phyloP scores from a whole-genome alignment of 2,329 filamentous ascomycete species.

The Clonostachys solani region DNA sequence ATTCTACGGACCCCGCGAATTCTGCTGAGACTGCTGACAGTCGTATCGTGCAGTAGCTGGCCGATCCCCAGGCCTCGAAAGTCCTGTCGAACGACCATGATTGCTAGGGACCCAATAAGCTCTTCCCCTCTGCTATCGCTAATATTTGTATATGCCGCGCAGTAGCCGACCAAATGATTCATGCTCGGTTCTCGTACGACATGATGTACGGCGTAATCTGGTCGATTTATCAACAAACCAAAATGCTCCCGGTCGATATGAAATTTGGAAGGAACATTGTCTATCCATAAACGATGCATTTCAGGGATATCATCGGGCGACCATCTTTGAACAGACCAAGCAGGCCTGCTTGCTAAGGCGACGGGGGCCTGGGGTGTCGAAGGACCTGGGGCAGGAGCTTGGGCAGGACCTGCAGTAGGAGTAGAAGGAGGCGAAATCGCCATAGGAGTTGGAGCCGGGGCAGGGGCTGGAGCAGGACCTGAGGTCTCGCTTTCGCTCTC shows the following conservation, averaged over 20 bases:
- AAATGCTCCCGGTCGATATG: slow-evolving; percentile 35
- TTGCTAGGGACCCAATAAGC: slow-evolving; percentile 51
- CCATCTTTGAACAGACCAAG: slow-evolving; percentile 38
- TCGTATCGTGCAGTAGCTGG: slow-evolving; percentile 45
- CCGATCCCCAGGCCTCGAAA: slow-evolving; percentile 48
- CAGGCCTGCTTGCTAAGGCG: slow-evolving; percentile 10
- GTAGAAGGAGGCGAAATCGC: no score
- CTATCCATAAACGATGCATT: slow-evolving; percentile 41
- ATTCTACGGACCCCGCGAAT: slow-evolving; percentile 48
- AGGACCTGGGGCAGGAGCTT: background rate
- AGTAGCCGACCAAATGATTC: slow-evolving; percentile 46
- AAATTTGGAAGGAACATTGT: slow-evolving; percentile 39
- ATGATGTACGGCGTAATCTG: slow-evolving; percentile 54
- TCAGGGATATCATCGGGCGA: slow-evolving; percentile 31
- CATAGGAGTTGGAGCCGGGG: no score
- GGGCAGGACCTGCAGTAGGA: background rate
- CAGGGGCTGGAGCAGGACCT: background rate
- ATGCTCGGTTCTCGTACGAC: slow-evolving; percentile 42
- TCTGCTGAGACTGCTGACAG: slow-evolving; percentile 40
- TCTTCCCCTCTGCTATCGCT: slow-evolving; percentile 45
- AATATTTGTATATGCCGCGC: slow-evolving; percentile 56
- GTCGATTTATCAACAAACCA: slow-evolving; percentile 41
- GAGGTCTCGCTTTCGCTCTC: background rate
- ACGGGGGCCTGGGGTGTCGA: slow-evolving; percentile 11
- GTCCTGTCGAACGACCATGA: slow-evolving; percentile 44